A percentile compares a stretch with the other conserved stretches of the same genome.
phyloP scores from a whole-genome alignment of 305 asterid genomes.

The Fraxinus sp. region DNA sequence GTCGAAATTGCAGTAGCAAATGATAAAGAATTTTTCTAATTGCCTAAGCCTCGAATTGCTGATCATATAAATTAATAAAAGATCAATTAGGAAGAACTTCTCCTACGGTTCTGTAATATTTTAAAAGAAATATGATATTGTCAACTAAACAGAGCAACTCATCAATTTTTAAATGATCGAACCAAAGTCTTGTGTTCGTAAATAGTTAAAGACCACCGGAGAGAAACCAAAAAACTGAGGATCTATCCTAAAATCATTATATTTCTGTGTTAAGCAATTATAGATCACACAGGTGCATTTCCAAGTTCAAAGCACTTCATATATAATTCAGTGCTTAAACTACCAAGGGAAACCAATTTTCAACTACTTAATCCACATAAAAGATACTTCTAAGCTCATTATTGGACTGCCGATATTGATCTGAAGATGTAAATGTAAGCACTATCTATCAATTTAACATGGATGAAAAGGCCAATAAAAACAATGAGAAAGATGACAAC shows the following conservation, averaged over 20 bases:
- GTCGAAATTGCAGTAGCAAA: slow-evolving; percentile 17
- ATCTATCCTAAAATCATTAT: neutral
- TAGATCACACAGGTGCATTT: neutral
- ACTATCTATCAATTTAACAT: neutral
- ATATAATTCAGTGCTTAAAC: neutral
- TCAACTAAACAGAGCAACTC: neutral
- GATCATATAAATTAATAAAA: neutral
- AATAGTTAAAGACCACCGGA: neutral
- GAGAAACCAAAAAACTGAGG: neutral
- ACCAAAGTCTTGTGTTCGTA: neutral
- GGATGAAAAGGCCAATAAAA: neutral
- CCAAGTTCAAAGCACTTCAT: neutral
- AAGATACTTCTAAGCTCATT: neutral
- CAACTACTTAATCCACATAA: neutral
- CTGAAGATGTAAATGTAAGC: neutral
- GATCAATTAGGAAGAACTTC: neutral
- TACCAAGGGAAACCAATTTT: neutral
- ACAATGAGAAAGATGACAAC: neutral
- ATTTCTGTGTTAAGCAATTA: neutral
- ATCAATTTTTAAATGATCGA: neutral
- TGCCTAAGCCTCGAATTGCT: neutral
- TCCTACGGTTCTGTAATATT: neutral
- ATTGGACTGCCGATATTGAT: neutral
- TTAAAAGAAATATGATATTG: neutral
- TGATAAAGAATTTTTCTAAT: neutral